Evolutionary conservation across 2,329 filamentous ascomycete species (phyloP).

Genomic region (Monilinia aucupariae): DNA sequence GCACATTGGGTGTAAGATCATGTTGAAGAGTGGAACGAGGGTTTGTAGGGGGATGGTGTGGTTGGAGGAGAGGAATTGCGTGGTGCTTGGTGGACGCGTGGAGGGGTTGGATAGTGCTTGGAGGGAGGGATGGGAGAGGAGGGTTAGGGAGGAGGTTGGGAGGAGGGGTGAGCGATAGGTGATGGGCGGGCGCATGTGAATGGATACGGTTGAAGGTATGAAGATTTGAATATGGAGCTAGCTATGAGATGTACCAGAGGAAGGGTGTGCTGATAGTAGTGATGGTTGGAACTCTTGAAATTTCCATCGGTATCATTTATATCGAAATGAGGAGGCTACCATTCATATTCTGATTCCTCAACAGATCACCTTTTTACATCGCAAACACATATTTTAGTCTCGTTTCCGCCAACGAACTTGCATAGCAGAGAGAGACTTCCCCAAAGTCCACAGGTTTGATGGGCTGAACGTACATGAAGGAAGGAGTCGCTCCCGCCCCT

Average conservation of each 20-base stretch:
- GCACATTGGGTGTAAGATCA: constrained; percentile 75
- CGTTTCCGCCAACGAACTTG: too few species aligned
- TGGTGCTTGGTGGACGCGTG: constrained; percentile 82
- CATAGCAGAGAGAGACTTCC: too few species aligned
- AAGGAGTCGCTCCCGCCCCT: too few species aligned
- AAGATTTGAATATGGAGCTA: neutral
- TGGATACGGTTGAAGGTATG: too few species aligned
- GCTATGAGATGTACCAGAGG: too few species aligned
- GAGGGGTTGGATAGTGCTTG: constrained; percentile 75
- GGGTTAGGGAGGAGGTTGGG: constrained; percentile 37
- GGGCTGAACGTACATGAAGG: too few species aligned
- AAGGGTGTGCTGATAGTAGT: neutral
- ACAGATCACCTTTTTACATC: too few species aligned
- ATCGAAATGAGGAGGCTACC: neutral
- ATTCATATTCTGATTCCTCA: too few species aligned
- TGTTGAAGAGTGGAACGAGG: constrained; percentile 61
- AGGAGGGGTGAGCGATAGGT: constrained; percentile 44
- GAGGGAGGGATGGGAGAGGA: constrained; percentile 49
- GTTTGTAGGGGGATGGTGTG: constrained; percentile 74
- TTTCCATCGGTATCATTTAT: too few species aligned
- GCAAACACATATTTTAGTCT: too few species aligned
- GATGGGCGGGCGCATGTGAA: too few species aligned
- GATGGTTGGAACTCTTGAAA: neutral
- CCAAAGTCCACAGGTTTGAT: too few species aligned
- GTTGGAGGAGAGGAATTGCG: constrained; percentile 62